Base-by-base conservation (phyloP, 108 stramenopile genomes). In the Hondaea fermentalgiana region DNA sequence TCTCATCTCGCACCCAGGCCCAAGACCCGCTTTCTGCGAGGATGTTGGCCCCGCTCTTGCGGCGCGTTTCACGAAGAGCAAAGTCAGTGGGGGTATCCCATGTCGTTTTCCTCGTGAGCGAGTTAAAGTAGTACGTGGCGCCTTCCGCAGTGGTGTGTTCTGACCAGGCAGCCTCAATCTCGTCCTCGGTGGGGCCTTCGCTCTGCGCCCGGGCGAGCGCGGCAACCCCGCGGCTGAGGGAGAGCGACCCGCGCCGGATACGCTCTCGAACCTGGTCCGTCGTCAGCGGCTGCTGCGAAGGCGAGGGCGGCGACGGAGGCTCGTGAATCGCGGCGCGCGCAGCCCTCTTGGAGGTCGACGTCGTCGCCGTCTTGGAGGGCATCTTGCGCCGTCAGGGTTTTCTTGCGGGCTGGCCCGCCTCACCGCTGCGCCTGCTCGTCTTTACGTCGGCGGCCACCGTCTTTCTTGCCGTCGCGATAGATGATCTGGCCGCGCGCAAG, bases 21-120 rank as follows among this genome's bases (percentile, higher is more conserved):
- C 76, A 83, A 16, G 8, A 17, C 10, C 51, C 49, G 19, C 49
- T 12, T 12, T 23, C 45, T 23, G 45, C 76, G 28, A 83, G 45
- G 8, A 69, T 6, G 10, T 69, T 42, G 64, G 64, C 25, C 16
- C 76, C 51, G 25, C 49, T 53, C 51, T 35, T 83, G 76, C 76
- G 76, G 42, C 64, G 64, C 4, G 64, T 69, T 23, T 83, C 76
- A 12, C 76, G 76, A 12, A 83, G 76, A 12, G 76, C 45, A 23
- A 83, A 83, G 28, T 53, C 76, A 8, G 76, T 83, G 45, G 76
- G 76, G 8, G 51, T 83, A 45, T 83, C 76, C 76, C 76, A 83
- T 12, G 76, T 83, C 10, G 76, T 83, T 45, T 83, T 83, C 1
- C 51, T 12, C 76, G 76, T 83, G 25, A 83, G n/a, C 45, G 76